phyloP scores from a whole-genome alignment of 176 grass and related monocot genomes.

The Lolium multiflorum region DNA sequence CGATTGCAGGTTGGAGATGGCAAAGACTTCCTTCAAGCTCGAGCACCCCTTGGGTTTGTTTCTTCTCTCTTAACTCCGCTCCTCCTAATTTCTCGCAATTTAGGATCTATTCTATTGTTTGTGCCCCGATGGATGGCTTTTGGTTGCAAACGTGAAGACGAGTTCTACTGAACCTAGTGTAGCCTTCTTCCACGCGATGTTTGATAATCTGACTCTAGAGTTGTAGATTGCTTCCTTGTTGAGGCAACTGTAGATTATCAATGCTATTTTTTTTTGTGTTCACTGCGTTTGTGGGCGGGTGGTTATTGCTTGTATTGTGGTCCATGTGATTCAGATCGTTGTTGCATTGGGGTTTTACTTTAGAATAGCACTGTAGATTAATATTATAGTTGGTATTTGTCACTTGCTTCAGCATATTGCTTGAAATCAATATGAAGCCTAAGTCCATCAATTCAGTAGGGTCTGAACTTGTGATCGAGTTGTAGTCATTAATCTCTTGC shows the following conservation, averaged over 20 bases:
- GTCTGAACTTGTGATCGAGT: neutral
- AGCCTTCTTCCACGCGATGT: neutral
- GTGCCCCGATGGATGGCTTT: neutral
- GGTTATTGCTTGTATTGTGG: neutral
- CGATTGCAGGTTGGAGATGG: constrained; percentile 53
- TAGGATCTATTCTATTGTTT: neutral
- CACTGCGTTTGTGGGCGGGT: neutral
- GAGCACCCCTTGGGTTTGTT: constrained; percentile 62
- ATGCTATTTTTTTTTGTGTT: neutral
- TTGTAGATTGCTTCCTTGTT: neutral
- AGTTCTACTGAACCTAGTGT: neutral
- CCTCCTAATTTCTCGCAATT: constrained; percentile 21
- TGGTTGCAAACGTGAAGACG: neutral
- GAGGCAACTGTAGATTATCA: neutral
- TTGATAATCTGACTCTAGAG: neutral
- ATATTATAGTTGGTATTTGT: neutral
- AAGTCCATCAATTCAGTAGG: neutral
- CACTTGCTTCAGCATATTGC: neutral
- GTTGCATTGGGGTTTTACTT: neutral
- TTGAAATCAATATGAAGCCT: neutral
- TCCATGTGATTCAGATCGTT: neutral
- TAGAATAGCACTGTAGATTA: neutral
- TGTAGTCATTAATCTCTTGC: neutral
- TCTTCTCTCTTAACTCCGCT: neutral
- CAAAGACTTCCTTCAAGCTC: constrained; percentile 64